Conservation (phyloP, 2,329 filamentous ascomycete genomes). For the Pestalotiopsis fici region DNA sequence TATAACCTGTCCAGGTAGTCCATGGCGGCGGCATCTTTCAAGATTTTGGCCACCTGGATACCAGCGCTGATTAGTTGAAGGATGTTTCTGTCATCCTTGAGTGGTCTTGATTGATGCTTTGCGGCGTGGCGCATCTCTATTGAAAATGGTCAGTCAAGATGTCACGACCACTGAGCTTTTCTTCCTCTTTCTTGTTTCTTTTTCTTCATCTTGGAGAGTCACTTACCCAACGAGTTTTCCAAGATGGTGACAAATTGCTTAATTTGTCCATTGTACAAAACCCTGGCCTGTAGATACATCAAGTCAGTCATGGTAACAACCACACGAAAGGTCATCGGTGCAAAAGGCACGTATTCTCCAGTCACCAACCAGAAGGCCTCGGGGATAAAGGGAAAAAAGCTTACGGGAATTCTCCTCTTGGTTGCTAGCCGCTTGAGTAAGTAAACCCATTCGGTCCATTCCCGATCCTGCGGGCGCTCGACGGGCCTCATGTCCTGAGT, state of each 20-base stretch:
- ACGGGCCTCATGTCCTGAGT: constrained; percentile 54
- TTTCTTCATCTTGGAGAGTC: background rate
- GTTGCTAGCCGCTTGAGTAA: constrained; percentile 83
- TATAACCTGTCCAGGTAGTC: constrained; percentile 80
- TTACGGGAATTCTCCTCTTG: constrained; percentile 52
- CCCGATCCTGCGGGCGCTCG: constrained; percentile 40
- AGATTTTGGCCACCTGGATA: constrained; percentile 83
- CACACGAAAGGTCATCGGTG: background rate
- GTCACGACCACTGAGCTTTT: background rate
- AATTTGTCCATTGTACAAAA: constrained; percentile 87
- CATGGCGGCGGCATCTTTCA: constrained; percentile 84
- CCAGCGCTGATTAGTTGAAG: constrained; percentile 85
- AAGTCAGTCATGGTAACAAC: background rate
- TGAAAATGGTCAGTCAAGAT: background rate
- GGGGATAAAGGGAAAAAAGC: background rate
- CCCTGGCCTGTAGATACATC: constrained; percentile 52
- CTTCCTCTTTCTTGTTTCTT: too few relatives aligned
- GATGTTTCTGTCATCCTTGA: constrained; percentile 88
- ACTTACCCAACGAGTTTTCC: constrained; percentile 83
- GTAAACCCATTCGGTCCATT: constrained; percentile 93
- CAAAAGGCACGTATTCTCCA: background rate
- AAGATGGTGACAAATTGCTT: constrained; percentile 88
- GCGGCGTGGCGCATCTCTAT: constrained; percentile 66
- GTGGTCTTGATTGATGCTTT: constrained; percentile 78
- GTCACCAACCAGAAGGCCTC: background rate